Evolutionary conservation across 208 protist species (phyloP), one percentile per base, ranked within the genome.

Genomic region (Crithidia sp.): DNA sequence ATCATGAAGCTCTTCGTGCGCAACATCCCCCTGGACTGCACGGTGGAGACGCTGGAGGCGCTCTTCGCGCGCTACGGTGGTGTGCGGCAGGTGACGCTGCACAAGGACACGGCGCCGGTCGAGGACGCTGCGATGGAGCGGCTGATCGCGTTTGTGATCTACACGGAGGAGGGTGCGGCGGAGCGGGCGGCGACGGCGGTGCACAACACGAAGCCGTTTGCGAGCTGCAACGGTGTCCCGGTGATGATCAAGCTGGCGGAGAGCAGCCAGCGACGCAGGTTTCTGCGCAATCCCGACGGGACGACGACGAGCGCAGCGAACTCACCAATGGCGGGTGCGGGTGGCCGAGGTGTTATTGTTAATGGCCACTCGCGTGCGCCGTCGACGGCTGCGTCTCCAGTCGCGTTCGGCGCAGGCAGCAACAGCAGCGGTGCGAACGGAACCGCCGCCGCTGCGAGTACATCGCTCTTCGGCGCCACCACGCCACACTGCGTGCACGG

Each of bases 1-100:
- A 95, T 93, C 28, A 71, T 76, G 43, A 95, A 95, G 74, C 69
- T 95, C 8, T 95, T 95, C 68, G 86, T 95, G 53, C 87, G 90
- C 43, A 95, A 95, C 67, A 85, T 95, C 52, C 90, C 90, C 12
- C 52, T 82, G 14, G 75, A 82, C 47, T 75, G 85, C 16, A 84
- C 71, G 7, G 50, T 69, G 0, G 78, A 75, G n/a, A 68, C 73
- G 16, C 62, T 96, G n/a, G 58, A 61, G 40, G 41, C 2, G 3
- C 59, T 92, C 36, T 94, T 93, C 61, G 52, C 43, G 17, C 14
- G 17, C 28, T 91, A 79, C 74, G 89, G 91, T 19, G 12, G 54
- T 50, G 82, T 94, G 44, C 71, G 75, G 16, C 65, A 75, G 50
- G 77, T 94, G 43, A 79, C 84, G 39, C 76, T 96, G 37, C 89